phyloP scores from a whole-genome alignment of 495 filamentous ascomycete species.

The Penicillium bovifimosum region DNA sequence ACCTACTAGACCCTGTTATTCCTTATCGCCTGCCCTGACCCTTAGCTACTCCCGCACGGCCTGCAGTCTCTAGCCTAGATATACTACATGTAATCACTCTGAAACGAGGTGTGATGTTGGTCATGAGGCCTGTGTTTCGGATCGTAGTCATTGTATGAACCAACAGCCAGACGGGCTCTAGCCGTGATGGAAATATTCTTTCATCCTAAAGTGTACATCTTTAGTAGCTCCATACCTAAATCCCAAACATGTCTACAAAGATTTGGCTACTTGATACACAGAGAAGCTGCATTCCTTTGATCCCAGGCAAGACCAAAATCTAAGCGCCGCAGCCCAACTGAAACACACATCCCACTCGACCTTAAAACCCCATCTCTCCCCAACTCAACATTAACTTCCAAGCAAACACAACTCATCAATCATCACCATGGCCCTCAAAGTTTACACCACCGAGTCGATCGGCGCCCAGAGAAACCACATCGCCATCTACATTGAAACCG shows the following conservation, averaged over 20 bases:
- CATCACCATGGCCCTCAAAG: neutral
- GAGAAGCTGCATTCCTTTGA: neutral
- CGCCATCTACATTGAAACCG: constrained; percentile 13
- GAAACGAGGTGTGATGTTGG: too few species aligned
- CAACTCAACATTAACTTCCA: neutral
- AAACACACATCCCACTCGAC: neutral
- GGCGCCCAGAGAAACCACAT: constrained; percentile 5
- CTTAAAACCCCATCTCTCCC: neutral
- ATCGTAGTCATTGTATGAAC: too few species aligned
- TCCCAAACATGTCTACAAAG: neutral
- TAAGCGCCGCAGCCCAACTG: neutral
- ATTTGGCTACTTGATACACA: too few species aligned
- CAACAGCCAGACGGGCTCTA: too few species aligned
- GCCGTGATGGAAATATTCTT: neutral
- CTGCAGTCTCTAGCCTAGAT: too few species aligned
- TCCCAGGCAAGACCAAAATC: neutral
- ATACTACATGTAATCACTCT: too few species aligned
- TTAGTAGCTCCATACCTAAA: too few species aligned
- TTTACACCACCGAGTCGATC: constrained; percentile 7
- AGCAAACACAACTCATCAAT: neutral
- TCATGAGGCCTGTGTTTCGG: too few species aligned
- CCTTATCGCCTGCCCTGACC: too few species aligned
- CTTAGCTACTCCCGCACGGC: too few species aligned
- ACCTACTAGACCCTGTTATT: too few species aligned
- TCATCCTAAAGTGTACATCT: neutral